Evolutionary conservation across 2,329 filamentous ascomycete genomes (phyloP).

Genomic region (Apiospora aurea): DNA sequence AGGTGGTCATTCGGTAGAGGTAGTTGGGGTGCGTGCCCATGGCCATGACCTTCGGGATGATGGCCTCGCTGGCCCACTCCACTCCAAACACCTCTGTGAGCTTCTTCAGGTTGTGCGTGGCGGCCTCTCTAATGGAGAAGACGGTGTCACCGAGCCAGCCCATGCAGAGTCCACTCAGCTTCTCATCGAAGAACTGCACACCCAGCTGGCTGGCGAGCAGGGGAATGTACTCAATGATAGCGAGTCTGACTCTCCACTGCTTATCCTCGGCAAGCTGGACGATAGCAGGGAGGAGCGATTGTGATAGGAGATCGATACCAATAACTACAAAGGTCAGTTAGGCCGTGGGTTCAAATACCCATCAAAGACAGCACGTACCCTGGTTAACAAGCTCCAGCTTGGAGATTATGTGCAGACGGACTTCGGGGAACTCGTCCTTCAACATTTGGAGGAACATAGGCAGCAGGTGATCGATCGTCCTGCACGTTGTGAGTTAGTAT

Average conservation of each 20-base stretch:
- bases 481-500: conserved; percentile 46
- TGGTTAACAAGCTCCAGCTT: conserved; percentile 98
- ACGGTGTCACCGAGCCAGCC: conserved; percentile 98
- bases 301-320: conserved; percentile 94
- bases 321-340: conserved; percentile 68
- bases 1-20: conserved; percentile 99
- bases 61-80: conserved; percentile 95
- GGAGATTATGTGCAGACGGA: conserved; percentile 98
- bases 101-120: conserved; percentile 97
- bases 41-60: conserved; percentile 97
- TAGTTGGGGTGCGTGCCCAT: conserved; percentile 99
- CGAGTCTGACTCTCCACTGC: conserved; percentile 96
- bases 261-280: conserved; percentile 98
- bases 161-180: conserved; percentile 95
- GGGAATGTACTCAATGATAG: conserved; percentile 99
- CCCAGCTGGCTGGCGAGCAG: conserved; percentile 94
- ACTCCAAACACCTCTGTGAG: conserved; percentile 98
- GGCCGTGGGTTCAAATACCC: neutral
- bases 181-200: conserved; percentile 98
- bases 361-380: conserved; percentile 58
- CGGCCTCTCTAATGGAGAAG: conserved; percentile 97
- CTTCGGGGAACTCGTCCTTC: conserved; percentile 98
- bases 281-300: conserved; percentile 95
- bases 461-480: conserved; percentile 93
- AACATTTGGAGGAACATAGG: conserved; percentile 99